phyloP scores from a whole-genome alignment of 2,329 filamentous ascomycete species.

The Pyrenophora graminea region DNA sequence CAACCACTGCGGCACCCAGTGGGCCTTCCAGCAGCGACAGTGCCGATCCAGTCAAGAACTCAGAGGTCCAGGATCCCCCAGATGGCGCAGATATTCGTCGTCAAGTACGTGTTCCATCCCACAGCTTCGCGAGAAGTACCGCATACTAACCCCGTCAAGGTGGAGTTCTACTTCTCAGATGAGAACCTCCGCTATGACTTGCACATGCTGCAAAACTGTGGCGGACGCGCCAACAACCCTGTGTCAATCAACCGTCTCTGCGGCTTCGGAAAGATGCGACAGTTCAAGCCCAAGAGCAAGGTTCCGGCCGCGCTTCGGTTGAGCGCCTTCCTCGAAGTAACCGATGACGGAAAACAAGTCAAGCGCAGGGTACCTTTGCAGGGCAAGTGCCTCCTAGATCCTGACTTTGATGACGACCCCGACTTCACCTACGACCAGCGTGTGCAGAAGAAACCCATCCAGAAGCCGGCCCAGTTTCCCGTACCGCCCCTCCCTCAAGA shows the following conservation, averaged over 20 bases:
- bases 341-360: conserved; percentile 49
- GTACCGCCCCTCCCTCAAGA: conserved; percentile 32
- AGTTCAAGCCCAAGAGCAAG: conserved; percentile 46
- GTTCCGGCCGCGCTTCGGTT: conserved; percentile 50
- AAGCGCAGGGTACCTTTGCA: conserved; percentile 49
- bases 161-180: conserved; percentile 57
- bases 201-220: conserved; percentile 49
- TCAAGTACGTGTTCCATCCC: conserved; percentile 24
- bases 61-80: conserved; percentile 25
- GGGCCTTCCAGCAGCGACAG: neutral
- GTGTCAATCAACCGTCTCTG: conserved; percentile 51
- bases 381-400: conserved; percentile 36
- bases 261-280: conserved; percentile 53
- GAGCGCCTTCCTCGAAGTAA: conserved; percentile 49
- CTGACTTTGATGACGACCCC: conserved; percentile 27
- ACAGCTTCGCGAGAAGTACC: neutral
- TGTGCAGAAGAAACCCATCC: conserved; percentile 1
- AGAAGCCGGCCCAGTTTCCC: conserved; percentile 29
- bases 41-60: neutral
- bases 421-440: conserved; percentile 41
- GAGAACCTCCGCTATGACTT: conserved; percentile 51
- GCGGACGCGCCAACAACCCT: conserved; percentile 48
- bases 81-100: conserved; percentile 35
- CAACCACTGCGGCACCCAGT: neutral
- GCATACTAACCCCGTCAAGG: conserved; percentile 32